Conservation (phyloP, 2,329 filamentous ascomycete species). For the Fusarium marasasianum region DNA sequence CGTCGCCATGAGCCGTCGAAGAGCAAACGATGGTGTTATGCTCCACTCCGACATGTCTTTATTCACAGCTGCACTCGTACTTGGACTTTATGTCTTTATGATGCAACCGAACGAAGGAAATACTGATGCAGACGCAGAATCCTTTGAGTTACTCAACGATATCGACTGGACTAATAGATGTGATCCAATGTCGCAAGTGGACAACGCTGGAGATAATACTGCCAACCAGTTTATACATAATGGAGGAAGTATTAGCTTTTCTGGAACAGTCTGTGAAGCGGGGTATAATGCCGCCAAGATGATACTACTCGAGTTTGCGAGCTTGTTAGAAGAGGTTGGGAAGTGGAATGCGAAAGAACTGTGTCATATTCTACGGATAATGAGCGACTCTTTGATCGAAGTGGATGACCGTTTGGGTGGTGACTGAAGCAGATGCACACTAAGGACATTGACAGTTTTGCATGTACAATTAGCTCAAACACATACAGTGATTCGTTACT, state of each 20-base stretch:
- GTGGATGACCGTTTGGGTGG: not conserved
- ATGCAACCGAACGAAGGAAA: not conserved
- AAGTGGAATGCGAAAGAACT: conserved; percentile 12
- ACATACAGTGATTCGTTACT: accelerated
- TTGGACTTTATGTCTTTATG: not conserved
- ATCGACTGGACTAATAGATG: not conserved
- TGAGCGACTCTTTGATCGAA: conserved; percentile 12
- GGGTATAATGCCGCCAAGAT: conserved; percentile 10
- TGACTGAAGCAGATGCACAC: not conserved
- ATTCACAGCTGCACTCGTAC: not conserved
- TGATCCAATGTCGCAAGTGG: not conserved
- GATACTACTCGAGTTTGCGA: not conserved
- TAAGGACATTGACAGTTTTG: accelerated
- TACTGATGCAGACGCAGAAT: not conserved
- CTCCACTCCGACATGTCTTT: conserved; percentile 1
- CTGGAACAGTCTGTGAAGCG: not conserved
- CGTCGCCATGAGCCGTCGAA: not conserved
- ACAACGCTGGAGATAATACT: accelerated
- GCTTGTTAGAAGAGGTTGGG: conserved; percentile 11
- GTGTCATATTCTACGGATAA: conserved; percentile 7
- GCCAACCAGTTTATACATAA: not conserved
- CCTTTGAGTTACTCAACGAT: not conserved
- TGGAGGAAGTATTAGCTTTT: conserved; percentile 1
- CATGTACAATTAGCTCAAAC: not conserved
- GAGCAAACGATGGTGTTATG: conserved; percentile 1